Conservation (phyloP, 352 stramenopile species). For the Phytopythium sindhum region DNA sequence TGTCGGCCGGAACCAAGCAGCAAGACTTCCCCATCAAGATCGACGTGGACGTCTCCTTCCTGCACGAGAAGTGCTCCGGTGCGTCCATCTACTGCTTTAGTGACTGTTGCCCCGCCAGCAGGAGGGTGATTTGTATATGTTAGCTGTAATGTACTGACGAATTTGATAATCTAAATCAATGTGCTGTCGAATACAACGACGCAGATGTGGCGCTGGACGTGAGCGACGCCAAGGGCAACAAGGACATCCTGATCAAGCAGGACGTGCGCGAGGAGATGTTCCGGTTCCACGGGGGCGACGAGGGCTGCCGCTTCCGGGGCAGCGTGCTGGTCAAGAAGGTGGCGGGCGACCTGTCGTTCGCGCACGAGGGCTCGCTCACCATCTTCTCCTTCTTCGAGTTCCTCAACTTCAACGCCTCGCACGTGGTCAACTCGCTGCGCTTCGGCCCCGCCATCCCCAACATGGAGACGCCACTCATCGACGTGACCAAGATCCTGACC, state of each 20-base stretch:
- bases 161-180: no score
- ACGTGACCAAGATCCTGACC: conserved; percentile 80
- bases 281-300: conserved; percentile 26
- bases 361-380: conserved; percentile 80
- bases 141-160: neutral
- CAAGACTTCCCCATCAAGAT: conserved; percentile 79
- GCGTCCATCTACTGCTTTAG: neutral
- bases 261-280: conserved; percentile 59
- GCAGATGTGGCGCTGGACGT: conserved; percentile 82
- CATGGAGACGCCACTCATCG: conserved; percentile 84
- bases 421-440: conserved; percentile 72
- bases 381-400: conserved; percentile 88
- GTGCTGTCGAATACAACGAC: no score
- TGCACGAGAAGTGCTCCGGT: conserved; percentile 79
- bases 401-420: conserved; percentile 88
- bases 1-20: conserved; percentile 30
- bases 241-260: conserved; percentile 71
- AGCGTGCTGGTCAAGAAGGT: conserved; percentile 77
- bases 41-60: conserved; percentile 80
- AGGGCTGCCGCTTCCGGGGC: conserved; percentile 75
- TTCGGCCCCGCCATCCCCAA: conserved; percentile 78
- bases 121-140: neutral
- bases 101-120: neutral
- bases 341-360: conserved; percentile 80
- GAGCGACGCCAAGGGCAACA: conserved; percentile 83